Conservation (phyloP, 371 early-diverging fungal genomes). For the Fennellomyces sp. region DNA sequence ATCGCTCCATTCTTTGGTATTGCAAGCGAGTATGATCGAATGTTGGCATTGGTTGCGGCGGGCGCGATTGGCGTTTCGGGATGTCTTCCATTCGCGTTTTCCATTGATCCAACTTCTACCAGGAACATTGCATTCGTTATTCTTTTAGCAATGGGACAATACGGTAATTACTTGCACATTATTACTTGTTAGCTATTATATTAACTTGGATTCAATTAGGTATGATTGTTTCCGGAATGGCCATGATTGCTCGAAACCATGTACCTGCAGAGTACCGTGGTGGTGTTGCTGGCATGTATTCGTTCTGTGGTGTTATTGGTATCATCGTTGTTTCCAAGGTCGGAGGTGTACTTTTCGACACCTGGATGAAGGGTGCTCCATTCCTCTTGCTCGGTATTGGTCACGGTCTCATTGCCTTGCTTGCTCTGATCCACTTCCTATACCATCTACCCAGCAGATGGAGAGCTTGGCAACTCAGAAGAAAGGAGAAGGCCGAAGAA, state of each 20-base stretch:
- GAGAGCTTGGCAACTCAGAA: too few species aligned
- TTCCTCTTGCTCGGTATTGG: conserved; percentile 62
- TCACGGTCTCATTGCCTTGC: conserved; percentile 36
- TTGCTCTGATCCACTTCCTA: neutral
- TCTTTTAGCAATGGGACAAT: conserved; percentile 73
- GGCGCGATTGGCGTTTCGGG: conserved; percentile 64
- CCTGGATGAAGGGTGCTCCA: conserved; percentile 63
- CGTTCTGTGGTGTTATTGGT: conserved; percentile 67
- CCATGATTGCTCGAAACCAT: conserved; percentile 58
- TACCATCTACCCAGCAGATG: too few species aligned
- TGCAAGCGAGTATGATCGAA: conserved; percentile 45
- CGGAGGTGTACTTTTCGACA: conserved; percentile 67
- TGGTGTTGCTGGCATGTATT: conserved; percentile 70
- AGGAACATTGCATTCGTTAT: conserved; percentile 53
- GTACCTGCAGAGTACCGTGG: conserved; percentile 62
- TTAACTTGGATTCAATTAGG: conserved; percentile 19
- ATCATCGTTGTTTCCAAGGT: conserved; percentile 49
- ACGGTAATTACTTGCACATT: conserved; percentile 42
- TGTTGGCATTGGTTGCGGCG: conserved; percentile 51
- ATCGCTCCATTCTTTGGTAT: conserved; percentile 70
- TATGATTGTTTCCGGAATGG: conserved; percentile 74
- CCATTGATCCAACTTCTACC: conserved; percentile 54
- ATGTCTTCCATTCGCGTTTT: conserved; percentile 64
- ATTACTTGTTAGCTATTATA: neutral
- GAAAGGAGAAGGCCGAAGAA: too few species aligned